Evolutionary conservation across 2,329 filamentous ascomycete genomes (phyloP).

Genomic region (Cyclaneusma minus): DNA sequence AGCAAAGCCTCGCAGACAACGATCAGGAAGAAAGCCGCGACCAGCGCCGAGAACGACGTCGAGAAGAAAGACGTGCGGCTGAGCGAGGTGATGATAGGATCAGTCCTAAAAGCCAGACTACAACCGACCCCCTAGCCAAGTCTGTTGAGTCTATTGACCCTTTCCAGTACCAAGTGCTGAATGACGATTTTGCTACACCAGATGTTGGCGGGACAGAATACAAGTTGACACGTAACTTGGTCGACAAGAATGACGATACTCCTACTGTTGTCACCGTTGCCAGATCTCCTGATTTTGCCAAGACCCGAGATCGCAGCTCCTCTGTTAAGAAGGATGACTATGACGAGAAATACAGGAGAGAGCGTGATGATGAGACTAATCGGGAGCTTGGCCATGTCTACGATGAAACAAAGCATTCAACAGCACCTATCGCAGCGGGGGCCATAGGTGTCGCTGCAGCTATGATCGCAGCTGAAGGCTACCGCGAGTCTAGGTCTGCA

Average conservation of each 20-base stretch:
- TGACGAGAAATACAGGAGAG: constrained; percentile 6
- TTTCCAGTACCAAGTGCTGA: constrained; percentile 40
- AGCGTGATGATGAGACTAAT: constrained; percentile 5
- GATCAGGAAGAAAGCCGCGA: constrained; percentile 3
- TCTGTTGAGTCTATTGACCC: constrained; percentile 34
- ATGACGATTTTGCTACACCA: constrained; percentile 34
- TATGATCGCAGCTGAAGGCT: constrained; percentile 21
- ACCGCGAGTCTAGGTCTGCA: constrained; percentile 13
- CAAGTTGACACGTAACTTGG: constrained; percentile 4
- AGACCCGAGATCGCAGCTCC: constrained; percentile 5
- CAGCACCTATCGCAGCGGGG: constrained; percentile 29
- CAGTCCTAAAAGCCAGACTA: too few species aligned
- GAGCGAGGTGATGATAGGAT: too few species aligned
- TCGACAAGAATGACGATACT: constrained; percentile 16
- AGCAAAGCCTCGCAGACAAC: neutral
- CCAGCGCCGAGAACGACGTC: constrained; percentile 5
- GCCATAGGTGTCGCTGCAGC: constrained; percentile 31
- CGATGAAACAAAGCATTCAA: constrained; percentile 30
- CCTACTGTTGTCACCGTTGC: constrained; percentile 37
- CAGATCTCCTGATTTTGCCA: constrained; percentile 28
- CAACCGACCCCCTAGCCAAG: too few species aligned
- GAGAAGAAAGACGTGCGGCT: constrained; percentile 11
- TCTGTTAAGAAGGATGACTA: constrained; percentile 10
- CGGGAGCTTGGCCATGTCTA: constrained; percentile 18
- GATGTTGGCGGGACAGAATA: constrained; percentile 20